Percentiles rank a stretch among this genome's conserved stretches.
phyloP scores from a whole-genome alignment of 169 alveolate species.

The Cystoisospora suis region DNA sequence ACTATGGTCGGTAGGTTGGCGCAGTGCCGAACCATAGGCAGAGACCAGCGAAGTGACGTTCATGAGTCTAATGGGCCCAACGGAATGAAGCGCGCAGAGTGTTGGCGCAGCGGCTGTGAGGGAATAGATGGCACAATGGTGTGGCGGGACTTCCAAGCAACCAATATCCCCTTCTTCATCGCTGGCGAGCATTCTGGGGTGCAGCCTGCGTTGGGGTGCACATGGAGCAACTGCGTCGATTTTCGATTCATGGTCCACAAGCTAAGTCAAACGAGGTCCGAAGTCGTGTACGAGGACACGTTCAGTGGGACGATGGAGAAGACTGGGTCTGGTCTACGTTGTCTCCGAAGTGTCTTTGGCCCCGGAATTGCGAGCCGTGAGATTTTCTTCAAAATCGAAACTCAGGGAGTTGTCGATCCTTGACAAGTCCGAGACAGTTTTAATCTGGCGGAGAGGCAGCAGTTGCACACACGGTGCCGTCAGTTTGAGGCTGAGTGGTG shows the following conservation, averaged over 20 bases:
- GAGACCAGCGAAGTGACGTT: too few species aligned
- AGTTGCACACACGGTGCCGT: too few species aligned
- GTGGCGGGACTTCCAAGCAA: not conserved
- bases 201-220: not conserved
- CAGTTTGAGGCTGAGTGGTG: too few species aligned
- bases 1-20: not conserved
- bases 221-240: conserved; percentile 30
- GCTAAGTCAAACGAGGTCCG: not conserved
- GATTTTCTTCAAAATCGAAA: not conserved
- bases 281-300: not conserved
- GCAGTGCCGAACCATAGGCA: not conserved
- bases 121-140: not conserved
- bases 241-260: not conserved
- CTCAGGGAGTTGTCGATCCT: not conserved
- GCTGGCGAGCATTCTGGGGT: conserved; percentile 3
- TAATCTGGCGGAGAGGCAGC: too few species aligned
- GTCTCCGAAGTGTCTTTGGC: not conserved
- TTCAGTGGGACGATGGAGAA: not conserved
- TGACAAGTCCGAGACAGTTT: too few species aligned
- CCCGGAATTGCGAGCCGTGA: not conserved
- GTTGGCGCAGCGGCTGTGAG: not conserved
- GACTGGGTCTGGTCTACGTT: not conserved
- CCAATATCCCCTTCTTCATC: not conserved
- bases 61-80: too few species aligned
- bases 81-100: not conserved